These are phyloP conservation scores for Aristolochia contorta DNA, from an alignment of 164 flowering plant genomes.

Conservation along the genomic window DNA sequence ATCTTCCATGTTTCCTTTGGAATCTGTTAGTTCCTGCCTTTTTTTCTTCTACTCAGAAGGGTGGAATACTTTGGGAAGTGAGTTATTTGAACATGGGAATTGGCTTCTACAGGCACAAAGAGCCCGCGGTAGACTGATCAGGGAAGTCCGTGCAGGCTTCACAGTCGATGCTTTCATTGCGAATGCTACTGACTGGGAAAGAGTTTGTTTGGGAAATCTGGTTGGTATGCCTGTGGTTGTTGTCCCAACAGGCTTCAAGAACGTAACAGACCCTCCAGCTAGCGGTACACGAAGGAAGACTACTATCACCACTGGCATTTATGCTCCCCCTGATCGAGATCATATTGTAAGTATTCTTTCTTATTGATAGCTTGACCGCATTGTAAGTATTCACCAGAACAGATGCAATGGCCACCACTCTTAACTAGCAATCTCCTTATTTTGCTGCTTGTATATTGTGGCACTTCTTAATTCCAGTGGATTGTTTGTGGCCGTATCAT, in stretches of 20 bases:
- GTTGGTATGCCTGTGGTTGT: conserved; percentile 80
- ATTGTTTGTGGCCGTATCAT: too few relatives aligned
- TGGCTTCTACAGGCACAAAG: conserved; percentile 66
- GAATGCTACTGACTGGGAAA: conserved; percentile 90
- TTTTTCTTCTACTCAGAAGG: neutral
- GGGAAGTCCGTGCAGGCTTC: conserved; percentile 55
- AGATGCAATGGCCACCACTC: neutral
- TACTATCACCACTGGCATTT: conserved; percentile 69
- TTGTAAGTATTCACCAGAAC: neutral
- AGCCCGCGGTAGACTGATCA: conserved; percentile 68
- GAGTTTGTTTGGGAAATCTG: conserved; percentile 82
- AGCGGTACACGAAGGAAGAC: conserved; percentile 41
- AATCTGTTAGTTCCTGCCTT: too few relatives aligned
- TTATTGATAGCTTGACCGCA: too few relatives aligned
- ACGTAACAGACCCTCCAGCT: conserved; percentile 39
- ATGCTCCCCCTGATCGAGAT: conserved; percentile 75
- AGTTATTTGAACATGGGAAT: neutral
- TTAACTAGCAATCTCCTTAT: neutral
- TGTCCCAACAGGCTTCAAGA: conserved; percentile 64
- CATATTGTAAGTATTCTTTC: conserved; percentile 52
- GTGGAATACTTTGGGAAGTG: neutral
- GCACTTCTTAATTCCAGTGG: too few relatives aligned
- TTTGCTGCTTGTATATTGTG: neutral
- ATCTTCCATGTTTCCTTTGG: too few relatives aligned
- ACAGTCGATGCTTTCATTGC: conserved; percentile 85